A percentile compares a stretch with the other conserved stretches of the same genome.
phyloP scores from a whole-genome alignment of 2,329 filamentous ascomycete genomes.

The Fusarium begoniae region DNA sequence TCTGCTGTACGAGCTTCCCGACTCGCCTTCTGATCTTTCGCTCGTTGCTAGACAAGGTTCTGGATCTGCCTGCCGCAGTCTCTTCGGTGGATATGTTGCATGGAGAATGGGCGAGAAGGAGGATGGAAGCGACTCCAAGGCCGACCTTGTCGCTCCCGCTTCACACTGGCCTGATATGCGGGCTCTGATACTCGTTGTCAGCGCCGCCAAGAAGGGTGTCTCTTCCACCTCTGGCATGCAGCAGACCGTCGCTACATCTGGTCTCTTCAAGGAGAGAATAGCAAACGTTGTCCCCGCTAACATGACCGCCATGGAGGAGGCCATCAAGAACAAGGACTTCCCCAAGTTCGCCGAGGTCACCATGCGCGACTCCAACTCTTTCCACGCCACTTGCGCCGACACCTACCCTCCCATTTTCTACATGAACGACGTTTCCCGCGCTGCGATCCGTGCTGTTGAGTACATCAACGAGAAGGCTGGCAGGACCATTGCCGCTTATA shows the following conservation, averaged over 20 bases:
- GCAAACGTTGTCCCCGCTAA: conserved; percentile 79
- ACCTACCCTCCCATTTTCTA: conserved; percentile 99
- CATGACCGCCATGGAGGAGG: conserved; percentile 87
- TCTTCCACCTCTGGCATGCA: conserved; percentile 96
- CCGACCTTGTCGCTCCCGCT: conserved; percentile 87
- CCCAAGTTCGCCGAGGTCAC: conserved; percentile 86
- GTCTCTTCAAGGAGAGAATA: conserved; percentile 83
- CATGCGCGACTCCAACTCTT: conserved; percentile 96
- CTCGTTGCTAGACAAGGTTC: conserved; percentile 93
- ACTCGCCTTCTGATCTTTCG: conserved; percentile 83
- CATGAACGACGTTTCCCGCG: conserved; percentile 91
- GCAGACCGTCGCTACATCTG: conserved; percentile 89
- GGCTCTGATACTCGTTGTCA: conserved; percentile 89
- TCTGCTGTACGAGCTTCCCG: conserved; percentile 86
- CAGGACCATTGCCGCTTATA: conserved; percentile 88
- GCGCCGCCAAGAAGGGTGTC: conserved; percentile 94
- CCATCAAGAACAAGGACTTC: conserved; percentile 83
- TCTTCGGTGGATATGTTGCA: conserved; percentile 96
- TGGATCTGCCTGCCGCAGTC: conserved; percentile 89
- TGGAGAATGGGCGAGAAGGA: conserved; percentile 82
- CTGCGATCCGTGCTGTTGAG: conserved; percentile 89
- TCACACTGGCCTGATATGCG: conserved; percentile 96
- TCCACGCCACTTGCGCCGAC: conserved; percentile 94
- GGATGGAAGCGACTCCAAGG: conserved; percentile 87
- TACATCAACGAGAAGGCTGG: conserved; percentile 84